Conservation (phyloP, 2,329 filamentous ascomycete species). For the Basipetospora chlamydospora region DNA sequence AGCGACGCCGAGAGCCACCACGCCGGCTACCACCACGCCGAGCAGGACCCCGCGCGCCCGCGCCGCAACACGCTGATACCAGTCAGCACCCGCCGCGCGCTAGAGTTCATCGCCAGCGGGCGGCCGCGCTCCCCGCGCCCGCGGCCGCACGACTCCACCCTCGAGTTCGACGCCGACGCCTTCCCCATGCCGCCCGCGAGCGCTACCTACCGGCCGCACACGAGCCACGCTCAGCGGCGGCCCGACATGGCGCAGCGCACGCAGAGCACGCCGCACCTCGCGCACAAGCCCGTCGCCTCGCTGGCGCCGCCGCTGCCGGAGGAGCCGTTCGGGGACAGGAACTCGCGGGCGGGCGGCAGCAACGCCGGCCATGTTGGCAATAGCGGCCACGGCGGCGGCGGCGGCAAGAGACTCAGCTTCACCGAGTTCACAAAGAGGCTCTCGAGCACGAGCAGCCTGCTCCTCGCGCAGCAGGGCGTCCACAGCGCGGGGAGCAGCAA, state of each 20-base stretch:
- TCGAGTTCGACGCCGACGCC: constrained; percentile 7
- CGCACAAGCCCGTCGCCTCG: constrained; percentile 5
- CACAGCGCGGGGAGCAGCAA: constrained; percentile 27
- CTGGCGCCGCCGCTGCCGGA: constrained; percentile 8
- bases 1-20: too few species aligned
- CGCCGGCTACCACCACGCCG: too few species aligned
- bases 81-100: constrained; percentile 30
- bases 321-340: constrained; percentile 5
- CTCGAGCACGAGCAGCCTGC: constrained; percentile 44
- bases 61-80: constrained; percentile 23
- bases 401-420: constrained; percentile 44
- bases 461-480: constrained; percentile 43
- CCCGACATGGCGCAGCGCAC: constrained; percentile 28
- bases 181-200: constrained; percentile 8
- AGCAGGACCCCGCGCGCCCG: constrained; percentile 6
- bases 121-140: constrained; percentile 13
- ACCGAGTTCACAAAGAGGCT: constrained; percentile 46
- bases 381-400: constrained; percentile 33
- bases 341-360: constrained; percentile 2
- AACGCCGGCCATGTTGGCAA: constrained; percentile 21
- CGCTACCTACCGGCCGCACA: constrained; percentile 32
- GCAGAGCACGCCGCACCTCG: constrained; percentile 34
- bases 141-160: constrained; percentile 18
- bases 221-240: constrained; percentile 33
- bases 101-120: constrained; percentile 33